Base-by-base conservation (phyloP, 164 flowering plant genomes). In the Buxus sempervirens region DNA sequence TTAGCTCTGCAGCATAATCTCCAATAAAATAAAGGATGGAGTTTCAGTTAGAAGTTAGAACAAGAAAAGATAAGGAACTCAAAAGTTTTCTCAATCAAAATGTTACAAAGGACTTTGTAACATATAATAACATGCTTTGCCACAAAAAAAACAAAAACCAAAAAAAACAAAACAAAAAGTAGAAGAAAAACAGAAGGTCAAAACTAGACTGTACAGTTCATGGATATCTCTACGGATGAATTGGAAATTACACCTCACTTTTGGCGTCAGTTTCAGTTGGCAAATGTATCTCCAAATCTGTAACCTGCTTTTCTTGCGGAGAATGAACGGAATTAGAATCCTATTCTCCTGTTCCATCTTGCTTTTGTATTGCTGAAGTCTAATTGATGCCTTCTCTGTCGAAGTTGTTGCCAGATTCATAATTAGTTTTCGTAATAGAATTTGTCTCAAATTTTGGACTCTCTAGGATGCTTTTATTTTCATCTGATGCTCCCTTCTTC, bases 271-370 rank as follows among this genome's bases (percentile, higher is more conserved):
- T 45, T 45, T 45, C 51, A 45, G 51, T 15, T 45, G 16, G 51
- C 51, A 45, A 5, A 10, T 5, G 51, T 45, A 45, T 45, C 51
- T 45, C 12, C 12, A 10, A 15, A 10, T 45, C 16, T 15, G 38
- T 32, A 32, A 45, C 12, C 51, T 20, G 23, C 58, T 20, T 22
- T 38, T 61, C 51, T 38, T 21, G 24, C 21, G 21, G 58, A 53
- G 58, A 54, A 27, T 38, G 8, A 53, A 25, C 23, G 53, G 41
- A 64, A 26, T 18, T 64, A 15, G 67, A 64, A n/a, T 54, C 58
- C 13, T 51, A n/a, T n/a, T n/a, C 67, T 51, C 38, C 53, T 7
- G 19, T 18, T 8, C 27, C 3, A 26, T 21, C 24, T 3, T 19
- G 12, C 18, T 49, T n/a, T 19, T 63, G 56, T 25, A 0, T 48